Base-by-base conservation (phyloP, 2,329 filamentous ascomycete species). In the Bipolaris sorokiniana region DNA sequence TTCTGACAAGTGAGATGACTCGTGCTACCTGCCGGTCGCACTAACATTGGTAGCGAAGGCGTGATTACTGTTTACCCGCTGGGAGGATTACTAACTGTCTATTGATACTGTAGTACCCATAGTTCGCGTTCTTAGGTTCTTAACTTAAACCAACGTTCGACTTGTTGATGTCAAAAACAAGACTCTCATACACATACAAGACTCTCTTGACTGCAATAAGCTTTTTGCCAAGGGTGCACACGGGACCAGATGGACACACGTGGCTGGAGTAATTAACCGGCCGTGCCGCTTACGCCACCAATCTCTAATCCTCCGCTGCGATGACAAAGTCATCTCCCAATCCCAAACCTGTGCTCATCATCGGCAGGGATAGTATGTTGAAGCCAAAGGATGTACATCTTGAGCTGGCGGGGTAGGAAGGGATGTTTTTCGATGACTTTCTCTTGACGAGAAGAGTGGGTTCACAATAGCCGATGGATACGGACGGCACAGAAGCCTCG, bases 121-220 rank as follows among this genome's bases (percentile, higher is more conserved):
- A 31, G 28, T 31, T 31, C 10, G 28, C 28, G 28, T 13, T 9
- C 7, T 23, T 28, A 15, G 5, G 41, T 10, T 5, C 16, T 16
- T 38, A 33, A 46, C 37, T 16, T 38, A 33, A 46, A 18, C 33
- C 22, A 13, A 52, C 18, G 16, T 26, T 16, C 9, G 18, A 34
- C 28, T 2, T 7, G 13, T 23, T 31, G 42, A 42, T 36, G 40
- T 55, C 28, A 2, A 16, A 10, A 20, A 56, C 15, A 53, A 53
- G 49, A 37, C 54, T 48, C 16, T 6, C 1, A 13, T 42, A 7
- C 42, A 26, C 36, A 5, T 10, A 47, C 44, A 56, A 52, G 48
- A 56, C 23, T 53, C 33, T 33, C 54, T 56, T 56, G 50, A 48
- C 42, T 18, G 31, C 6, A 41, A 56, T 38, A 53, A 56, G 54